These are phyloP conservation scores for Thecamonas trahens DNA, from an alignment of 78 protist genomes.

Conservation along the genomic window DNA sequence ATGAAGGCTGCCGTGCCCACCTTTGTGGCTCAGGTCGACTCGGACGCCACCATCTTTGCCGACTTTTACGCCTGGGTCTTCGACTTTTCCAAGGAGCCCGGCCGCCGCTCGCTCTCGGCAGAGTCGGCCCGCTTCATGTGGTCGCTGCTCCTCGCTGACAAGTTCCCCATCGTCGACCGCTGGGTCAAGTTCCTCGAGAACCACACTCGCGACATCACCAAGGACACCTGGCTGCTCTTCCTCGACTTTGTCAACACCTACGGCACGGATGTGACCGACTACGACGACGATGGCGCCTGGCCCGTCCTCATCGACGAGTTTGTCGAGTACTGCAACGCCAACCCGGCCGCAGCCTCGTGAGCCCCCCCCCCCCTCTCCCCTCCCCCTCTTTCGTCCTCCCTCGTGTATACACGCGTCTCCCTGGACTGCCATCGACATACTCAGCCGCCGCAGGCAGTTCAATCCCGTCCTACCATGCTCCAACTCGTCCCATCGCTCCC, in stretches of 20 bases:
- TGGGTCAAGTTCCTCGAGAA: neutral
- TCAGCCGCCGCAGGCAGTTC: no score
- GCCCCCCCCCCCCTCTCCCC: no score
- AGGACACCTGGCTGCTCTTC: constrained; percentile 34
- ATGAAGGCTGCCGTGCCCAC: neutral
- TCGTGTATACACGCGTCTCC: no score
- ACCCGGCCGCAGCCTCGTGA: no score
- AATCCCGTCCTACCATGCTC: no score
- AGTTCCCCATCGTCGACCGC: neutral
- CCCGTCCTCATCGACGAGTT: constrained; percentile 37
- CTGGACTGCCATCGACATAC: no score
- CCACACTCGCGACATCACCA: neutral
- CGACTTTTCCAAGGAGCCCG: constrained; percentile 5
- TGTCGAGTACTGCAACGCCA: constrained; percentile 13
- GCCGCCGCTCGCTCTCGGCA: neutral
- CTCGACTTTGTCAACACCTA: constrained; percentile 5
- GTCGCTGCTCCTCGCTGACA: neutral
- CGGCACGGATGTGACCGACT: constrained; percentile 15
- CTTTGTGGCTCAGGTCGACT: neutral
- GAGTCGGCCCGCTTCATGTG: neutral
- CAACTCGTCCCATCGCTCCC: no score
- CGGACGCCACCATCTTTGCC: neutral
- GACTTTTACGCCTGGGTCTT: neutral
- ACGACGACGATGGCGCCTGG: constrained; percentile 34
- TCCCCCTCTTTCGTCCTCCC: no score